Evolutionary conservation across 345 rosid genomes (phyloP), one percentile per base, ranked within the genome.

Genomic region (Psidium friedrichsthalianum): DNA sequence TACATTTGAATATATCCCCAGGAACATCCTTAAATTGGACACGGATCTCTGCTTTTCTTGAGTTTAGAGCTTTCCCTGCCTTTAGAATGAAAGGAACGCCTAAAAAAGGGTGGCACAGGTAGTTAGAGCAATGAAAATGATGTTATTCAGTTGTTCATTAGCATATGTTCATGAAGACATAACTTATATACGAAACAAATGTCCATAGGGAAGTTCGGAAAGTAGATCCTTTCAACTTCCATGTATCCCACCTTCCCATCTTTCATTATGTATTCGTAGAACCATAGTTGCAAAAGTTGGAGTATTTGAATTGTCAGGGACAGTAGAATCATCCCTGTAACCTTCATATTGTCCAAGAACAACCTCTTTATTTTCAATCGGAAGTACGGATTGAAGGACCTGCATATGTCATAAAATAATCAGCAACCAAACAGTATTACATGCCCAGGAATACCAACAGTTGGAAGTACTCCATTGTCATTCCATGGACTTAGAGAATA

Each of bases 21-120:
- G 99, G 99, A 90, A 95, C 98, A 88, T 97, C 99, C 93, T 97
- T 97, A 88, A 97, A 97, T 89, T 97, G 99, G 90, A 97, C 90
- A 27, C 99, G 98, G 86, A 97, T 97, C 94, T 97, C 99, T 52
- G 99, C 99, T 92, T 98, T 98, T 89, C 95, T 95, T 83, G 99
- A 98, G 87, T 92, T 93, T 87, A 98, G 88, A 84, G 99, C 99
- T 91, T 98, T 98, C 86, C 99, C 99, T 0, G 99, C 99, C 94
- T 98, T 98, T 52, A 96, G 86, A 84, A 97, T 93, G 86, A 96
- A 97, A 61, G 99, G 99, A 86, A 97, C 99, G 82, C 99, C 99
- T 97, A 92, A 80, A 83, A 84, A 90, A 58, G 56, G 83, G 87
- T 54, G 49, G 56, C 74, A 9, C 21, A 14, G 36, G 36, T 44